phyloP scores from a whole-genome alignment of 306 rosid species.

The Begonia loranthoides region DNA sequence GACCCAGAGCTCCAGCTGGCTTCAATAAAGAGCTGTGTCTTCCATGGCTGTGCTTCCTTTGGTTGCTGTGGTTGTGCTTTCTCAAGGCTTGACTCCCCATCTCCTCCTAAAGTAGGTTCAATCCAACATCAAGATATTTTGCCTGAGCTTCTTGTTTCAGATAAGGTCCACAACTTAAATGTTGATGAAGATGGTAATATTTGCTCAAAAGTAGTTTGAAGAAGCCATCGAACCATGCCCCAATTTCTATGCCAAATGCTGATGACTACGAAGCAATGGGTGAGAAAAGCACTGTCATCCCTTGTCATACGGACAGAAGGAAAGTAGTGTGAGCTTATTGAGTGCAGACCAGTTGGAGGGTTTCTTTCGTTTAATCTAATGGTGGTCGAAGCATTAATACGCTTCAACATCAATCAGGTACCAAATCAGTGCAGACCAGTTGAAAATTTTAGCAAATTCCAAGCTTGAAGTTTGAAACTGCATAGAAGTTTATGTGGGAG shows the following conservation, averaged over 20 bases:
- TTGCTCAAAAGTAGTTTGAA: conserved; percentile 76
- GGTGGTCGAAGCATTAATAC: too few species aligned
- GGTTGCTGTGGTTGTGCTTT: conserved; percentile 89
- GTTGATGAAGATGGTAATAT: conserved; percentile 22
- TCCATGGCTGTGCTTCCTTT: conserved; percentile 87
- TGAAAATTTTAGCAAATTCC: too few species aligned
- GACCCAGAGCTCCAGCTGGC: conserved; percentile 97
- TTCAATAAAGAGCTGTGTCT: conserved; percentile 56
- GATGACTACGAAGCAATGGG: conserved; percentile 25
- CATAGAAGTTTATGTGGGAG: too few species aligned
- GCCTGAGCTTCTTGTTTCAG: conserved; percentile 35
- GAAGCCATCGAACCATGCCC: conserved; percentile 26
- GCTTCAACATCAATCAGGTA: too few species aligned
- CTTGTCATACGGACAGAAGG: conserved; percentile 45
- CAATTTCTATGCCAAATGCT: conserved; percentile 31
- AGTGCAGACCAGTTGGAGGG: conserved; percentile 3
- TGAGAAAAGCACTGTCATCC: conserved; percentile 18
- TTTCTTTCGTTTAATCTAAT: too few species aligned
- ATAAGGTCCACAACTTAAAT: conserved; percentile 30
- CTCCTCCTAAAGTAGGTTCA: conserved; percentile 84
- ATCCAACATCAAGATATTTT: conserved; percentile 65
- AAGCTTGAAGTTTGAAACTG: too few species aligned
- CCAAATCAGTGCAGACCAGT: too few species aligned
- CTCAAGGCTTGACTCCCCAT: conserved; percentile 60
- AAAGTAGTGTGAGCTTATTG: conserved; percentile 78